Conservation (phyloP, 331 rosid species). For the Arachis monticola region DNA sequence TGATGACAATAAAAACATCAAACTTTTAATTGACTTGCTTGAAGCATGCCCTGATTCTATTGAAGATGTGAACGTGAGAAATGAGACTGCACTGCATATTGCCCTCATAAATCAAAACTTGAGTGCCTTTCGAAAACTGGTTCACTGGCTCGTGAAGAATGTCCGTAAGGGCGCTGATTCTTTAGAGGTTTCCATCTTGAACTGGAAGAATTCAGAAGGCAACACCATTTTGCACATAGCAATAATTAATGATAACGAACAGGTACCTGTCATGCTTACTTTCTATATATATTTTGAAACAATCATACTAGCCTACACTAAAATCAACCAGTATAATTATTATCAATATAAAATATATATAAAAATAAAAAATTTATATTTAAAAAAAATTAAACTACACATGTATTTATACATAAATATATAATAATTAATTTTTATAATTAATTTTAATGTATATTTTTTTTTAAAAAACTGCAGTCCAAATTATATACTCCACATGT, state of each 20-base stretch:
- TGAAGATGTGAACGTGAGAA: constrained; percentile 13
- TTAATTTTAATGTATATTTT: too few relatives aligned
- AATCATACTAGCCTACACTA: too few relatives aligned
- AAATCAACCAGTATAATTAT: too few relatives aligned
- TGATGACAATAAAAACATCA: neutral
- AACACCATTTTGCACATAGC: constrained; percentile 35
- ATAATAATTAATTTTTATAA: too few relatives aligned
- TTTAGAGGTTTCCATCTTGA: neutral
- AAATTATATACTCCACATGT: too few relatives aligned
- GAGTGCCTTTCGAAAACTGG: neutral
- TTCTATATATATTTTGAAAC: too few relatives aligned
- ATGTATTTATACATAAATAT: too few relatives aligned
- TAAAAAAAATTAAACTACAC: too few relatives aligned
- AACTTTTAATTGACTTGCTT: constrained; percentile 7
- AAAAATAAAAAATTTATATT: too few relatives aligned
- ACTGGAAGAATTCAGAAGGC: constrained; percentile 8
- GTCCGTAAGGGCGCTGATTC: neutral
- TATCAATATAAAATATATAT: too few relatives aligned
- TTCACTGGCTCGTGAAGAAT: neutral
- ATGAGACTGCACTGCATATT: constrained; percentile 25
- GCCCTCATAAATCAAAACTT: neutral
- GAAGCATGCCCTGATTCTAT: neutral
- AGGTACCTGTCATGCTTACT: neutral
- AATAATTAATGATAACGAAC: neutral
- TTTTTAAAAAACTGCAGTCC: too few relatives aligned